Conservation (phyloP, 2,329 filamentous ascomycete species). For the Aspergillus thermomutatus region DNA sequence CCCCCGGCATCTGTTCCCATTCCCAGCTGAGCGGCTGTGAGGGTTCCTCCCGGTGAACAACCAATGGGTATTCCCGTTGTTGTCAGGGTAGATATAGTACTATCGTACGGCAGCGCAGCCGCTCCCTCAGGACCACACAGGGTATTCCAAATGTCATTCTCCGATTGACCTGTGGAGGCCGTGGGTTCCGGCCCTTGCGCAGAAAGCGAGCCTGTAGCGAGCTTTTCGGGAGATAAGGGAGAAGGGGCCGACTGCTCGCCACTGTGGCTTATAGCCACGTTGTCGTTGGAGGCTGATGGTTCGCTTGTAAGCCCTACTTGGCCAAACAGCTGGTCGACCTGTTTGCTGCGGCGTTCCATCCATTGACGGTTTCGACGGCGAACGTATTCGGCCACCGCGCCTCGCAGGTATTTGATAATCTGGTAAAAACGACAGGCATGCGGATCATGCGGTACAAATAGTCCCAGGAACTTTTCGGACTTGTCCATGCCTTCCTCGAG, state of each 20-base stretch:
- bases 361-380: conserved; percentile 36
- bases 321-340: conserved; percentile 44
- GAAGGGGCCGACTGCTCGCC: conserved; percentile 16
- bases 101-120: conserved; percentile 24
- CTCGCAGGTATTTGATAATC: conserved; percentile 40
- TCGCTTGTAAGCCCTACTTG: conserved; percentile 25
- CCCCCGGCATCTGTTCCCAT: conserved; percentile 13
- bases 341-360: conserved; percentile 37
- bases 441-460: conserved; percentile 35
- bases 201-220: conserved; percentile 10
- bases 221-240: conserved; percentile 22
- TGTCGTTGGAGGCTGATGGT: conserved; percentile 6
- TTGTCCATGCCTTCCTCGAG: conserved; percentile 33
- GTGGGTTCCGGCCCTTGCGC: conserved; percentile 12
- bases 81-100: conserved; percentile 31
- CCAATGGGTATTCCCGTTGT: conserved; percentile 32
- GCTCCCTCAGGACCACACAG: conserved; percentile 21
- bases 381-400: conserved; percentile 36
- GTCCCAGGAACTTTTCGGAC: conserved; percentile 30
- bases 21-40: conserved; percentile 16
- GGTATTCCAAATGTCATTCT: conserved; percentile 28
- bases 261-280: conserved; percentile 3
- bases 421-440: conserved; percentile 35
- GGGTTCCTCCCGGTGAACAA: conserved; percentile 29
- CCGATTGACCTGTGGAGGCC: conserved; percentile 9